A percentile compares a stretch with the other conserved stretches of the same genome.
Evolutionary conservation across 352 stramenopile species (phyloP).

Genomic region (Phytophthora tubulina): DNA sequence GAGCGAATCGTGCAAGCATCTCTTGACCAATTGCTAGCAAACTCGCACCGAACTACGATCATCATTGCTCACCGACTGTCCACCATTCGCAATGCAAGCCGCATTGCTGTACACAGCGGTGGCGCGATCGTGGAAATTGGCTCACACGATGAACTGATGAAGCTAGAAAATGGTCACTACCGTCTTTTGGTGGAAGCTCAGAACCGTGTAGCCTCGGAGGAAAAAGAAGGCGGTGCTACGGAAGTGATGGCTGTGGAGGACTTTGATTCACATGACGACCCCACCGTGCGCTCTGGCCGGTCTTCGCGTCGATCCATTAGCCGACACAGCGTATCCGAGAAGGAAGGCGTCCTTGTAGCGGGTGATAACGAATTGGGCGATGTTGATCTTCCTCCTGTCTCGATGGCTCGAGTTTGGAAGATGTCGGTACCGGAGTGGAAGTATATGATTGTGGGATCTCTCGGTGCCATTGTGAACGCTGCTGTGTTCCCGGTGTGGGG

Average conservation of each 20-base stretch:
- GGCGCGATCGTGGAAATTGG: constrained; percentile 84
- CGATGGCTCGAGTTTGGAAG: constrained; percentile 56
- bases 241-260: constrained; percentile 28
- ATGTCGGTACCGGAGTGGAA: constrained; percentile 58
- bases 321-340: constrained; percentile 35
- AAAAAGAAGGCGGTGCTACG: constrained; percentile 20
- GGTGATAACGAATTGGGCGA: constrained; percentile 32
- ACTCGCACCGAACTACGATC: constrained; percentile 67
- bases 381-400: constrained; percentile 38
- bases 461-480: constrained; percentile 51
- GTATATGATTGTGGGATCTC: constrained; percentile 42
- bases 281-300: constrained; percentile 21
- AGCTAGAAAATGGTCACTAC: constrained; percentile 48
- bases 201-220: constrained; percentile 28
- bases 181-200: constrained; percentile 50
- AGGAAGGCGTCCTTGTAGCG: constrained; percentile 17
- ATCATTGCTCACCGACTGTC: constrained; percentile 91
- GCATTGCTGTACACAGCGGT: constrained; percentile 74
- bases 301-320: constrained; percentile 37
- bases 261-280: constrained; percentile 24
- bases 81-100: constrained; percentile 91
- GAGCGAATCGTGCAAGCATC: constrained; percentile 59
- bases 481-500: constrained; percentile 68
- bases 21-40: constrained; percentile 57
- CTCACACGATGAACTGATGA: constrained; percentile 85